These are phyloP conservation scores for Comarum palustre DNA, from an alignment of 306 rosid species.

Conservation along the genomic window DNA sequence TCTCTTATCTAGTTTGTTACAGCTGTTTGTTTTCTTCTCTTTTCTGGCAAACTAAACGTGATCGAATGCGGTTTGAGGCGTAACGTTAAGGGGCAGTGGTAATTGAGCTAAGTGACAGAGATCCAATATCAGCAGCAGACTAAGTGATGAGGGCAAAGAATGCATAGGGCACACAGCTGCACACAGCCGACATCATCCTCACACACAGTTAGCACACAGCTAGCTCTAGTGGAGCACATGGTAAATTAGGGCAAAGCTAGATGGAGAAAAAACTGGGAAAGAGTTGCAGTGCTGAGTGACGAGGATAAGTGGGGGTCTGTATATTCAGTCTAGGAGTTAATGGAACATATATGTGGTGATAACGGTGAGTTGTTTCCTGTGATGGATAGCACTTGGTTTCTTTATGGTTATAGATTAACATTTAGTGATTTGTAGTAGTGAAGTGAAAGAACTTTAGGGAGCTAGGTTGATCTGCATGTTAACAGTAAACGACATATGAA, in stretches of 20 bases:
- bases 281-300: conserved; percentile 28
- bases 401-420: conserved; percentile 17
- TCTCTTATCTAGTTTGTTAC: conserved; percentile 8
- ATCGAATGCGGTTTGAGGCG: conserved; percentile 14
- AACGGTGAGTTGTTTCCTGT: conserved; percentile 32
- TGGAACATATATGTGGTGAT: conserved; percentile 18
- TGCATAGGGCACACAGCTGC: conserved; percentile 8
- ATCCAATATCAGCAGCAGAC: background rate
- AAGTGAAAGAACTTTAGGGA: background rate
- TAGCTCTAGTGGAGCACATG: background rate
- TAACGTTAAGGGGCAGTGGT: background rate
- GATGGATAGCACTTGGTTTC: conserved; percentile 58
- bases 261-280: background rate
- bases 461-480: background rate
- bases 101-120: background rate
- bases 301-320: conserved; percentile 6
- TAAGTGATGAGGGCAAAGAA: background rate
- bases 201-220: conserved; percentile 31
- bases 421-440: conserved; percentile 3
- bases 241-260: background rate
- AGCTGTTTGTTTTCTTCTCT: background rate
- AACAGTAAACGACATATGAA: background rate
- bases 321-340: background rate
- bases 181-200: conserved; percentile 25
- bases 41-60: background rate